Percentiles rank a stretch among this genome's conserved stretches.
phyloP scores from a whole-genome alignment of 305 asterid genomes.

The Rubia peregrina region DNA sequence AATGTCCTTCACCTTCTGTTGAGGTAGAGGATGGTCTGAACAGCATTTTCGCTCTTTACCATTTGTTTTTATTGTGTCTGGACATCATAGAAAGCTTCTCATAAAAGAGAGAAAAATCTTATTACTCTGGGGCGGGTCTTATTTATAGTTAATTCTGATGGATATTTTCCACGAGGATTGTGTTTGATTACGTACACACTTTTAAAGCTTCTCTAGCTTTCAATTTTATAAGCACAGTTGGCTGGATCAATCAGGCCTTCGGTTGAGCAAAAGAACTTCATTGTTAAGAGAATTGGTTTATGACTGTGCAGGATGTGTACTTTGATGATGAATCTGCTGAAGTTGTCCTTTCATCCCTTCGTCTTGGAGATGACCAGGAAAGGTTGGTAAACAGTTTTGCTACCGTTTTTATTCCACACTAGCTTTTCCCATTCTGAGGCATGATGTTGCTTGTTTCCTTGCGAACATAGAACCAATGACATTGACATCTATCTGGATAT shows the following conservation, averaged over 20 bases:
- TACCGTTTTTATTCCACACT: background rate
- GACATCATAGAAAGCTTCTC: no score
- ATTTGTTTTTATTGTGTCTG: background rate
- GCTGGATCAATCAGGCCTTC: background rate
- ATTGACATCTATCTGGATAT: background rate
- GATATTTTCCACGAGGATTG: background rate
- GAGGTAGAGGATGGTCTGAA: background rate
- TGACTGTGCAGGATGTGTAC: conserved; percentile 43
- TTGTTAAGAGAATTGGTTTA: conserved; percentile 2
- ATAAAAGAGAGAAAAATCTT: background rate
- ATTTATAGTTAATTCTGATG: background rate
- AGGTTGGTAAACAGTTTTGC: conserved; percentile 31
- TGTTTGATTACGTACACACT: background rate
- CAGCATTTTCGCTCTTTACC: background rate
- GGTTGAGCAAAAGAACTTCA: background rate
- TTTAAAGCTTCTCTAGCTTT: background rate
- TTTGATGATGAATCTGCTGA: conserved; percentile 62
- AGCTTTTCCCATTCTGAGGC: no score
- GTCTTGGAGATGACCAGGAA: conserved; percentile 48
- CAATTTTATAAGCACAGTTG: background rate
- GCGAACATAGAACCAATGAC: background rate
- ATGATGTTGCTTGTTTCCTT: background rate
- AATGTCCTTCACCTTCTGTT: background rate
- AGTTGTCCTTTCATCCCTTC: conserved; percentile 53
- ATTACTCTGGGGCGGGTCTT: background rate